Conservation (phyloP, 352 stramenopile species). For the Pythium pyrilobum region DNA sequence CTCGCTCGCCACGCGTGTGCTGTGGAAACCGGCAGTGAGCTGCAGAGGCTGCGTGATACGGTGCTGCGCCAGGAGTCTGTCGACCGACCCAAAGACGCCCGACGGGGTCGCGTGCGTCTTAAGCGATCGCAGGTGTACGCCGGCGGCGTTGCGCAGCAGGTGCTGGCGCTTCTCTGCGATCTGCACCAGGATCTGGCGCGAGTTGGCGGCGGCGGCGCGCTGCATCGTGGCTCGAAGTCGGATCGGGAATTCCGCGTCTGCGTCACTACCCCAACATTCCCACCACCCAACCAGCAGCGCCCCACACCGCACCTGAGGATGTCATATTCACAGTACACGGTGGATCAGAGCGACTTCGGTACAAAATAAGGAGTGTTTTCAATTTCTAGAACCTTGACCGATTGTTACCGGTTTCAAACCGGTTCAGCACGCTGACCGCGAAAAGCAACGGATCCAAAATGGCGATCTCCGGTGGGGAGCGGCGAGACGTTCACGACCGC, state of each 20-base stretch:
- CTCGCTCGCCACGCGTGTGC: slow-evolving; percentile 42
- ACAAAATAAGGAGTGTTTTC: slow-evolving; percentile 9
- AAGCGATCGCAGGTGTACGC: slow-evolving; percentile 11
- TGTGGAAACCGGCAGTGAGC: slow-evolving; percentile 47
- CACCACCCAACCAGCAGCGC: slow-evolving; percentile 12
- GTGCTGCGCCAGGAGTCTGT: neutral
- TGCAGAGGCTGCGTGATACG: slow-evolving; percentile 4
- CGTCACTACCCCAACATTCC: slow-evolving; percentile 17
- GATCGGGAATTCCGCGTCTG: slow-evolving; percentile 21
- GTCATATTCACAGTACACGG: slow-evolving; percentile 2
- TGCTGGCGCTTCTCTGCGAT: slow-evolving; percentile 12
- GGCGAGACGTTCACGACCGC: neutral
- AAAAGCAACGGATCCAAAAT: no score
- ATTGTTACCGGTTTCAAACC: neutral
- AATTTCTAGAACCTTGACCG: slow-evolving; percentile 21
- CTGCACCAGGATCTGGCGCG: slow-evolving; percentile 14
- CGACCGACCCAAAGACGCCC: neutral
- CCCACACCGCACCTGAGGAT: neutral
- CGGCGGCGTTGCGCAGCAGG: slow-evolving; percentile 15
- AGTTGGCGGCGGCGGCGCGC: slow-evolving; percentile 5
- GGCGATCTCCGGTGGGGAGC: neutral
- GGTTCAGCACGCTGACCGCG: neutral
- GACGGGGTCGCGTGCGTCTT: slow-evolving; percentile 7
- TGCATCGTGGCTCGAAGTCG: slow-evolving; percentile 9
- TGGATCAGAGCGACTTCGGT: neutral